phyloP scores from a whole-genome alignment of 2,329 filamentous ascomycete species.

The Ascochyta viciae-villosae region DNA sequence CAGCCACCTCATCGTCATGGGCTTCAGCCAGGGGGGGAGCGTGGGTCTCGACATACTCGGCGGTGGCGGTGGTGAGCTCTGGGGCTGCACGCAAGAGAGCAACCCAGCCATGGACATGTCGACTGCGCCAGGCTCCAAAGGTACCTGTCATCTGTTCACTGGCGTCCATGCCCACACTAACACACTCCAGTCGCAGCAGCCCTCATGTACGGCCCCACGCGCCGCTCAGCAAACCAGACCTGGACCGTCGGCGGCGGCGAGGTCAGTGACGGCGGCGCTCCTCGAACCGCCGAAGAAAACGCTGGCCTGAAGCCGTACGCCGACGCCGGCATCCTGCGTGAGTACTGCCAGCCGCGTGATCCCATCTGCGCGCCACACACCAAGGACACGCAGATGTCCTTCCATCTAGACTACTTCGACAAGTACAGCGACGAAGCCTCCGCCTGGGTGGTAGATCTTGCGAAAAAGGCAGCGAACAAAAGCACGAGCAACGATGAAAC shows the following conservation, averaged over 20 bases:
- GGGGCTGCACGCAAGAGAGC: slow-evolving; percentile 32
- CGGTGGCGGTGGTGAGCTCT: slow-evolving; percentile 35
- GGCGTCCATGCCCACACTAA: slow-evolving; percentile 8
- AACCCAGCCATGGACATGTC: slow-evolving; percentile 31
- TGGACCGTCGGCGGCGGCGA: slow-evolving; percentile 34
- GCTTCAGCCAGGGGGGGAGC: slow-evolving; percentile 38
- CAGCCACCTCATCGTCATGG: slow-evolving; percentile 37
- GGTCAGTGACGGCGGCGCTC: slow-evolving; percentile 28
- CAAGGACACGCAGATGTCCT: slow-evolving; percentile 56
- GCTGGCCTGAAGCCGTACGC: slow-evolving; percentile 33
- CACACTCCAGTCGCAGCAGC: slow-evolving; percentile 29
- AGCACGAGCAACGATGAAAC: slow-evolving; percentile 14
- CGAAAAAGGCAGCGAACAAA: slow-evolving; percentile 23
- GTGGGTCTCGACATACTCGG: slow-evolving; percentile 35
- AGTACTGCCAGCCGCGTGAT: slow-evolving; percentile 68
- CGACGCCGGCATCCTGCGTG: slow-evolving; percentile 60
- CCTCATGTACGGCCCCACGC: slow-evolving; percentile 33
- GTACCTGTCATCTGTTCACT: slow-evolving; percentile 2
- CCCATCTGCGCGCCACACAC: slow-evolving; percentile 66
- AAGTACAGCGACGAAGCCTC: slow-evolving; percentile 32
- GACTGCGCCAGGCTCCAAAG: slow-evolving; percentile 30
- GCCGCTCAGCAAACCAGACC: slow-evolving; percentile 34
- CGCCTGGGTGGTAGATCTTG: slow-evolving; percentile 30
- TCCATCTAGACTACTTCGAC: slow-evolving; percentile 65
- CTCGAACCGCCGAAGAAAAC: slow-evolving; percentile 29